A percentile compares a stretch with the other conserved stretches of the same genome.
These are phyloP conservation scores for Cinnamomum micranthum DNA, from an alignment of 164 flowering plant species.

Conservation along the genomic window DNA sequence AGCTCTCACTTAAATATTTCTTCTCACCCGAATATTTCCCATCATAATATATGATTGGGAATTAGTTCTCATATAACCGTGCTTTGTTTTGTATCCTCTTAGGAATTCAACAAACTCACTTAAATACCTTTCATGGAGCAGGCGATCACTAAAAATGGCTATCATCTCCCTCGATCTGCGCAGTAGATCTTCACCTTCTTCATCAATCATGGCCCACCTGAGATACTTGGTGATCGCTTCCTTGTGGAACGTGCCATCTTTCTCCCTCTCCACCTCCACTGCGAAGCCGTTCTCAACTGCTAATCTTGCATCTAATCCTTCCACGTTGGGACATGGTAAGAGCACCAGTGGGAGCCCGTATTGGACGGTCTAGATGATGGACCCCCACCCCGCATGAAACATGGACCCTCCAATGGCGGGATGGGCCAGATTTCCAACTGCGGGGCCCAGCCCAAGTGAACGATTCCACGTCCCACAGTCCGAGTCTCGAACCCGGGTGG, in stretches of 20 bases:
- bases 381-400: constrained; percentile 38
- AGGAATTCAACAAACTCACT: constrained; percentile 15
- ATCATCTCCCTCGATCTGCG: constrained; percentile 19
- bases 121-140: constrained; percentile 13
- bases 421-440: constrained; percentile 35
- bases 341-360: constrained; percentile 25
- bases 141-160: constrained; percentile 22
- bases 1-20: no score
- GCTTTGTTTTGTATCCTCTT: background rate
- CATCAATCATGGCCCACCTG: constrained; percentile 17
- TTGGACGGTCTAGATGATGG: constrained; percentile 27
- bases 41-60: no score
- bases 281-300: constrained; percentile 30
- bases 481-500: constrained; percentile 36
- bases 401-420: constrained; percentile 34
- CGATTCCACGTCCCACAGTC: constrained; percentile 16
- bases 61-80: no score
- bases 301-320: constrained; percentile 23
- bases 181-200: constrained; percentile 16
- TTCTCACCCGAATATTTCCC: no score
- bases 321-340: constrained; percentile 21
- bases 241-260: constrained; percentile 25
- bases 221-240: constrained; percentile 17
- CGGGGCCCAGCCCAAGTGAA: constrained; percentile 34
- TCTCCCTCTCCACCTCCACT: constrained; percentile 19